Evolutionary conservation across 75 land plant species (phyloP).

Genomic region (Pinus albicaulis): DNA sequence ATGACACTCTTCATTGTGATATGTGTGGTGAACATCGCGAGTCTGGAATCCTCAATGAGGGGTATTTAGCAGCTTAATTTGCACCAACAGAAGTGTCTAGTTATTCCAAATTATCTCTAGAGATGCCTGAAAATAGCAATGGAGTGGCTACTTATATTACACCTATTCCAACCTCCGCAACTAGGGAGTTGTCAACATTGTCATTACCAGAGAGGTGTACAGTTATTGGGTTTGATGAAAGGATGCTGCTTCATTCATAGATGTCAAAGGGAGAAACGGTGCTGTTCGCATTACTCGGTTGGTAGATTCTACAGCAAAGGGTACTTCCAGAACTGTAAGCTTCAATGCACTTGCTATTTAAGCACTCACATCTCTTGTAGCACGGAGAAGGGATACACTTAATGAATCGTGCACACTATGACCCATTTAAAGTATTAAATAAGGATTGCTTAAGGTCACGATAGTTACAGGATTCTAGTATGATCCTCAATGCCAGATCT

Average conservation of each 20-base stretch:
- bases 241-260: conserved; percentile 91
- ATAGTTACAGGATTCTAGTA: too few relatives aligned
- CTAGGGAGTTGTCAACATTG: conserved; percentile 18
- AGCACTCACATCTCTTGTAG: too few relatives aligned
- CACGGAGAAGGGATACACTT: too few relatives aligned
- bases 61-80: conserved; percentile 14
- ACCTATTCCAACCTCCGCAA: not conserved
- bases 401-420: too few relatives aligned
- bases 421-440: too few relatives aligned
- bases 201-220: conserved; percentile 27
- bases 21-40: conserved; percentile 67
- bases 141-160: conserved; percentile 1
- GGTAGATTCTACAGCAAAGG: too few relatives aligned
- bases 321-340: too few relatives aligned
- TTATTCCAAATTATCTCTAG: conserved; percentile 8
- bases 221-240: conserved; percentile 83
- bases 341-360: too few relatives aligned
- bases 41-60: conserved; percentile 65
- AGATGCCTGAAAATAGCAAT: conserved; percentile 9
- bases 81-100: conserved; percentile 7
- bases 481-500: too few relatives aligned
- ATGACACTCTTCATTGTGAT: conserved; percentile 34
- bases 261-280: too few relatives aligned
- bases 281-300: too few relatives aligned
- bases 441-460: too few relatives aligned